These are phyloP conservation scores for Tulasnella sp. DNA, from an alignment of 768 basidiomycete genomes.

Conservation along the genomic window DNA sequence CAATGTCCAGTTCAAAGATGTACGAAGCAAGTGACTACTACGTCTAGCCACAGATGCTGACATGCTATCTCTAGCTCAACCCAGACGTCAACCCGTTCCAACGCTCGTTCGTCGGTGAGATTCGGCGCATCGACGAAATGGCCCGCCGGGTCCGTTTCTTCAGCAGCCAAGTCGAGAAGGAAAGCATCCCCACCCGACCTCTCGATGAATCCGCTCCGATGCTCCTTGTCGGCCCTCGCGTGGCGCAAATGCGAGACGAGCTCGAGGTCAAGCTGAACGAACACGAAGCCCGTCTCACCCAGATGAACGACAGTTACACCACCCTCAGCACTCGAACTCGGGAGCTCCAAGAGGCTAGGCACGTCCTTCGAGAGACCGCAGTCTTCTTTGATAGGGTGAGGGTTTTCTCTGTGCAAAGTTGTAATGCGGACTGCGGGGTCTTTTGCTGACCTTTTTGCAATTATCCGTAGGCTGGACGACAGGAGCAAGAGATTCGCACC, in stretches of 20 bases:
- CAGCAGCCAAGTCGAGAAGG: constrained; percentile 67
- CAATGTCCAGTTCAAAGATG: constrained; percentile 95
- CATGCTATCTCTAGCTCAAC: constrained; percentile 52
- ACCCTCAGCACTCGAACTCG: constrained; percentile 71
- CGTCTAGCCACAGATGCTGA: background rate
- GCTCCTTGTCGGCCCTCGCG: constrained; percentile 82
- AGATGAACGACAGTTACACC: constrained; percentile 93
- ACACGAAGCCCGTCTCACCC: constrained; percentile 69
- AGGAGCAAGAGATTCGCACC: constrained; percentile 65
- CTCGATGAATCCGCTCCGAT: constrained; percentile 78
- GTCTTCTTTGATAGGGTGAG: constrained; percentile 85
- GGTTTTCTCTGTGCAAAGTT: background rate
- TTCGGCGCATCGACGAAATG: constrained; percentile 93
- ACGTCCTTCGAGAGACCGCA: constrained; percentile 90
- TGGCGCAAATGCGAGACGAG: constrained; percentile 88
- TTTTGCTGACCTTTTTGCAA: background rate
- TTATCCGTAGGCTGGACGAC: constrained; percentile 53
- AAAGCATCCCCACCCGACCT: constrained; percentile 70
- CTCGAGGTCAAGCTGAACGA: constrained; percentile 78
- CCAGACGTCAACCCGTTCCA: constrained; percentile 94
- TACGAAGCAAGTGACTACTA: constrained; percentile 32
- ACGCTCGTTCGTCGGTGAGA: constrained; percentile 93
- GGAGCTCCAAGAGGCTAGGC: constrained; percentile 85
- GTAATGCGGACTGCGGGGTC: background rate
- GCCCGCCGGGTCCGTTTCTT: constrained; percentile 91